Evolutionary conservation across 2,329 filamentous ascomycete species (phyloP).

Genomic region (Aspergillus ochraceus): DNA sequence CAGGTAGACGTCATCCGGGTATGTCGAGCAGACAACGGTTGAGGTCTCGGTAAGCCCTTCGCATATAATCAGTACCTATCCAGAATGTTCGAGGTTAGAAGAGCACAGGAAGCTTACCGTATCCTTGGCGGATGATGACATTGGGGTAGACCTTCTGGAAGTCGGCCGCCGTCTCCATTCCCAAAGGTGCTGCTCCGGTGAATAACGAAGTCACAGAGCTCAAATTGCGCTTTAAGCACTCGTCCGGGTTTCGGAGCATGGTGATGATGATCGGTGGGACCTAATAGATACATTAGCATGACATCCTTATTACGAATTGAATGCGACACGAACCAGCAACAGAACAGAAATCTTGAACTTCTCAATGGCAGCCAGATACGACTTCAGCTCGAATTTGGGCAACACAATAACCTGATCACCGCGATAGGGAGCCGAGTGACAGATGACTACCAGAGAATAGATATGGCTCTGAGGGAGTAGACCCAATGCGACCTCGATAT

Average conservation of each 20-base stretch:
- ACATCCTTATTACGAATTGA: neutral
- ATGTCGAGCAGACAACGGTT: conserved; percentile 66
- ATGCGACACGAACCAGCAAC: conserved; percentile 55
- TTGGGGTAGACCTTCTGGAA: conserved; percentile 61
- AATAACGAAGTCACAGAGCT: conserved; percentile 66
- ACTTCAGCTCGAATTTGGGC: conserved; percentile 70
- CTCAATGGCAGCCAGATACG: conserved; percentile 64
- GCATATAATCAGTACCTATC: conserved; percentile 3
- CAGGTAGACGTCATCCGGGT: conserved; percentile 61
- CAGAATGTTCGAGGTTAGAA: neutral
- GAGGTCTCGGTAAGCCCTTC: conserved; percentile 73
- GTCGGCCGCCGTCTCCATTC: conserved; percentile 68
- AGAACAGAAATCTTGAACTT: conserved; percentile 67
- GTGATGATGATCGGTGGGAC: conserved; percentile 81
- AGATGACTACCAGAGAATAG: conserved; percentile 72
- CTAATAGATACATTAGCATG: conserved; percentile 33
- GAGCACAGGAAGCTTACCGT: conserved; percentile 50
- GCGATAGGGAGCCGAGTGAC: conserved; percentile 64
- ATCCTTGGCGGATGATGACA: conserved; percentile 70
- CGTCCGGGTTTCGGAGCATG: conserved; percentile 64
- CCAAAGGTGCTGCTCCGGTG: conserved; percentile 76
- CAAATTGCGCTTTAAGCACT: conserved; percentile 68
- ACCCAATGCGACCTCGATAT: conserved; percentile 60
- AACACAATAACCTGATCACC: conserved; percentile 74
- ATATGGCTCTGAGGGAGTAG: conserved; percentile 82